A percentile compares a stretch with the other conserved stretches of the same genome.
Evolutionary conservation across 805 yeast genomes (phyloP).

Genomic region (Saccharomycodes ludwigii): DNA sequence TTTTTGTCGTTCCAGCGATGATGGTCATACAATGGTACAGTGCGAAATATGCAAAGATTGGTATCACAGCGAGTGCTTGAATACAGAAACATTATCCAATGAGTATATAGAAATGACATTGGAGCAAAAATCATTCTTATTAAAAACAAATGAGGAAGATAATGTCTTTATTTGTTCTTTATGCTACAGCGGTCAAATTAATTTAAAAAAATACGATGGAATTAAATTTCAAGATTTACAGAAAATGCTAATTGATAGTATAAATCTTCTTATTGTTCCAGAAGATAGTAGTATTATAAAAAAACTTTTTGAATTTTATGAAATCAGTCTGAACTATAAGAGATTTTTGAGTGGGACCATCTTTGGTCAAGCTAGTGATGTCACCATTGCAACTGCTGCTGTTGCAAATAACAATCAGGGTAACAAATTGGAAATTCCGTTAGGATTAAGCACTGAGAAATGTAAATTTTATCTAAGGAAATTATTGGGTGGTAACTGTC

Average conservation of each 20-base stretch:
- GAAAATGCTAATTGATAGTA: constrained; percentile 10
- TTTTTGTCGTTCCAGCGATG: constrained; percentile 48
- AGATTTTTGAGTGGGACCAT: constrained; percentile 10
- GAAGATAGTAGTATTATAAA: constrained; percentile 8
- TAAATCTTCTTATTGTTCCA: constrained; percentile 13
- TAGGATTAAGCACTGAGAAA: too few species aligned
- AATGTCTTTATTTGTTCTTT: constrained; percentile 41
- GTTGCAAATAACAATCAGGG: too few species aligned
- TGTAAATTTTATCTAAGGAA: constrained; percentile 35
- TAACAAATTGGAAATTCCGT: too few species aligned
- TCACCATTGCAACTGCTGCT: too few species aligned
- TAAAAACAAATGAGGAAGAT: constrained; percentile 21
- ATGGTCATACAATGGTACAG: constrained; percentile 48
- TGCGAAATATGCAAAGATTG: constrained; percentile 63
- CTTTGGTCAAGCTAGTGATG: constrained; percentile 12
- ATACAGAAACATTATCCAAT: constrained; percentile 26
- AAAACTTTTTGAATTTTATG: constrained; percentile 9
- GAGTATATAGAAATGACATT: too few species aligned
- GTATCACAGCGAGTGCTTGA: constrained; percentile 55
- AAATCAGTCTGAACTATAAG: constrained; percentile 9
- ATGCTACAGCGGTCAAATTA: constrained; percentile 28
- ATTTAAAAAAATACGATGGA: constrained; percentile 10
- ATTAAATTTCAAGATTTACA: constrained; percentile 12
- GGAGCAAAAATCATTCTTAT: too few species aligned
- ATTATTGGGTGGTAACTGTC: constrained; percentile 26